Base-by-base conservation (phyloP, 768 basidiomycete species). In the Pleurotus eryngii region DNA sequence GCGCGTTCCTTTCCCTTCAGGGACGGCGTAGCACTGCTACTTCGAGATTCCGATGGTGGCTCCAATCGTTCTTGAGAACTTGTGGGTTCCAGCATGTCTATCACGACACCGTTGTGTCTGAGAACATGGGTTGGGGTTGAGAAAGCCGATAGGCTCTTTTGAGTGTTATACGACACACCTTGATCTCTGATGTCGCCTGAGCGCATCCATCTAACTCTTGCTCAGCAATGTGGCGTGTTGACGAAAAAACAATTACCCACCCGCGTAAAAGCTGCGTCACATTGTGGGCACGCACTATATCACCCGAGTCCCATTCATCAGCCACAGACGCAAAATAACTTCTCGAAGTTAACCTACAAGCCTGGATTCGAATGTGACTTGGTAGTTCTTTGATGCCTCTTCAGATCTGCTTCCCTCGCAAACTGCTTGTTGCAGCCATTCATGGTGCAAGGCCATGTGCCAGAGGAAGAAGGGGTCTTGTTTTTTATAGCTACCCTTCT, bases 361-460 rank as follows among this genome's bases (percentile, higher is more conserved):
- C 82, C 83, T 37, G 89, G 87, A 69, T 86, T 75, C 3, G 86
- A 86, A 72, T 91, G 89, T 48, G 80, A 69, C 68, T 89, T 91
- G 20, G 89, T 90, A 30, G 89, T 91, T 67, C 87, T 77, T 67
- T 90, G 89, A 68, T 91, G 89, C 64, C 89, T 69, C 76, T 90
- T 90, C 61, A 91, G 72, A 75, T 91, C 89, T 14, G 89, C 89
- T 70, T 91, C 89, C 54, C 89, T 80, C 46, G 87, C 89, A 66
- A 91, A 91, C 67, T 88, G 83, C 71, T 90, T 91, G 72, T 82
- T 84, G 73, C 89, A 91, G 27, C 87, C 89, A 65, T 85, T 81
- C 67, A 91, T 90, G 68, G 83, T 84, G 76, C 89, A 91, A 5
- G 89, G 87, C 89, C 89, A 91, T 47, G 84, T 67, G 5, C 82